A percentile compares a stretch with the other conserved stretches of the same genome.
phyloP scores from a whole-genome alignment of 1,139 yeast genomes.

The Zygosaccharomyces sapae region DNA sequence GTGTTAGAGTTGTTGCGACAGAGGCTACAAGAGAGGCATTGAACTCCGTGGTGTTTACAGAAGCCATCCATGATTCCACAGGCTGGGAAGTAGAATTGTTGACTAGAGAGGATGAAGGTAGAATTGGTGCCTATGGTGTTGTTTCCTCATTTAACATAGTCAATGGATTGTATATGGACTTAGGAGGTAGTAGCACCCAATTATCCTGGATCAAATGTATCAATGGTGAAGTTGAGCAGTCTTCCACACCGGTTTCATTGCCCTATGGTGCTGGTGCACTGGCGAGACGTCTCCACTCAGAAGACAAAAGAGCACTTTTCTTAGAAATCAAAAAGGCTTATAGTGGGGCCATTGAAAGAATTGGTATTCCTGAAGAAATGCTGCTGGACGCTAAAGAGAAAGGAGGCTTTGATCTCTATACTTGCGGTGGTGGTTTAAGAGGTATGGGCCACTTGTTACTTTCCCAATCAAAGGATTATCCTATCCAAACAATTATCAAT shows the following conservation, averaged over 20 bases:
- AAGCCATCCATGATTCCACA: constrained; percentile 48
- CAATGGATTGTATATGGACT: constrained; percentile 60
- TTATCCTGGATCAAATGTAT: constrained; percentile 58
- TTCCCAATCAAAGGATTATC: constrained; percentile 49
- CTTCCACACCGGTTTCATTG: constrained; percentile 52
- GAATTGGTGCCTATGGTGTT: constrained; percentile 62
- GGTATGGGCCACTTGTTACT: constrained; percentile 58
- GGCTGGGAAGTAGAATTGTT: constrained; percentile 59
- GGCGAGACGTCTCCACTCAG: constrained; percentile 48
- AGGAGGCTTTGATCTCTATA: constrained; percentile 56
- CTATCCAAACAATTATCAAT: constrained; percentile 58
- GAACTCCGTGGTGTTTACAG: constrained; percentile 52
- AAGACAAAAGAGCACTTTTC: constrained; percentile 43
- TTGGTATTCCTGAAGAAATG: constrained; percentile 44
- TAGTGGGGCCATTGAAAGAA: constrained; percentile 45
- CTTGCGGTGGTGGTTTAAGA: constrained; percentile 66
- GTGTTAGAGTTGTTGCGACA: constrained; percentile 61
- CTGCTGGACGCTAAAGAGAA: constrained; percentile 45
- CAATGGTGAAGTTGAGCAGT: constrained; percentile 49
- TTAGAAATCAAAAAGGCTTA: constrained; percentile 47
- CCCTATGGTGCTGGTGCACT: constrained; percentile 69
- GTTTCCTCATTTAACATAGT: constrained; percentile 61
- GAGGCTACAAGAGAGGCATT: constrained; percentile 64
- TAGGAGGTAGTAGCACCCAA: constrained; percentile 64
- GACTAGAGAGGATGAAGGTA: constrained; percentile 57